These are phyloP conservation scores for Discostella pseudostelligera DNA, from an alignment of 108 stramenopile species.

Conservation along the genomic window DNA sequence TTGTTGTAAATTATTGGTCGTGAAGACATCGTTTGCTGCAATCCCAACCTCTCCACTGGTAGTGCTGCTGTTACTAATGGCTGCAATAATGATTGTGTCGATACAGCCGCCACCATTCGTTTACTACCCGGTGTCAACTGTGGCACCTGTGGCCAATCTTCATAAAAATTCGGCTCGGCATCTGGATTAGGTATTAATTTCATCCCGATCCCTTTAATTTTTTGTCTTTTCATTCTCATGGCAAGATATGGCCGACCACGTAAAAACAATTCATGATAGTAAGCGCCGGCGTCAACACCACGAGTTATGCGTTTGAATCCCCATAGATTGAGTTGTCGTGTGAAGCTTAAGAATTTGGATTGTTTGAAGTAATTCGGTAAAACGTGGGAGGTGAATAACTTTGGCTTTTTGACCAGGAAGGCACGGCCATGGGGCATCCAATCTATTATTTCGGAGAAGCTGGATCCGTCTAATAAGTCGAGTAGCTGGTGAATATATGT, in stretches of 20 bases:
- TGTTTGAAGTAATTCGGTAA: constrained; percentile 77
- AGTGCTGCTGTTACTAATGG: too few species aligned
- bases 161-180: constrained; percentile 48
- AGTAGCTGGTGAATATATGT: constrained; percentile 14
- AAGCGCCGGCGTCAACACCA: constrained; percentile 55
- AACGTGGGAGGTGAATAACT: constrained; percentile 53
- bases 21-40: neutral
- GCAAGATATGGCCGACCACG: constrained; percentile 49
- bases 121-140: constrained; percentile 7
- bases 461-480: constrained; percentile 44
- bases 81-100: too few species aligned
- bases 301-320: constrained; percentile 74
- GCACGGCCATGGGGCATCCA: constrained; percentile 72
- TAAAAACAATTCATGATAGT: constrained; percentile 69
- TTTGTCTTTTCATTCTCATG: constrained; percentile 53
- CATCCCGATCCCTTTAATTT: constrained; percentile 64
- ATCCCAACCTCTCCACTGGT: neutral
- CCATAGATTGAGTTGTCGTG: constrained; percentile 83
- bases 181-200: constrained; percentile 57
- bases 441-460: constrained; percentile 38
- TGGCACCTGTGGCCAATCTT: constrained; percentile 26
- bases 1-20: too few species aligned
- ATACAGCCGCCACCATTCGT: neutral
- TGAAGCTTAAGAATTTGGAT: constrained; percentile 69
- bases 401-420: constrained; percentile 67